phyloP scores from a whole-genome alignment of 768 basidiomycete species.

The Gymnopilus dilepis region DNA sequence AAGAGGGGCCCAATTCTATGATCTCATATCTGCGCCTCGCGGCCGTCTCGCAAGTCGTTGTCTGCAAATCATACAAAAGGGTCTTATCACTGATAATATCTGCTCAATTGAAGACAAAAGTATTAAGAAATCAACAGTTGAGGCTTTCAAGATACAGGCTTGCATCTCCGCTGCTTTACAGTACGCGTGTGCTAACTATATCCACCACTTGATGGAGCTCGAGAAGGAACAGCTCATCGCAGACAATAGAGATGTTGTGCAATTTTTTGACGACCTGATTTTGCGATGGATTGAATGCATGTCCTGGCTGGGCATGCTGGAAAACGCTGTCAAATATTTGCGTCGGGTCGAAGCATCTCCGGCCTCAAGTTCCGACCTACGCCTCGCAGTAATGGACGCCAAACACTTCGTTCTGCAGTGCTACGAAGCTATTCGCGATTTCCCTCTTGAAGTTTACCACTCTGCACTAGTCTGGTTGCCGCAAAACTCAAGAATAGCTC shows the following conservation, averaged over 20 bases:
- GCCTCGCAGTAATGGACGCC: background rate
- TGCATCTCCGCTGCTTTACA: slow-evolving; percentile 16
- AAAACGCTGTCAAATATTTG: background rate
- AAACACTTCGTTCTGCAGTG: too few relatives aligned
- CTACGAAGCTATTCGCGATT: too few relatives aligned
- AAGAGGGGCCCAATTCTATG: slow-evolving; percentile 27
- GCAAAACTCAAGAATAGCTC: slow-evolving; percentile 25
- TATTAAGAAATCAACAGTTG: slow-evolving; percentile 20
- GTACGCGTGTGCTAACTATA: slow-evolving; percentile 32
- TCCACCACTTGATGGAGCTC: background rate
- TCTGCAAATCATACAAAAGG: slow-evolving; percentile 27
- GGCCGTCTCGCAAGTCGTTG: slow-evolving; percentile 9
- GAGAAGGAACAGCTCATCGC: background rate
- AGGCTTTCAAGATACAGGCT: background rate
- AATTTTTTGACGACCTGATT: background rate
- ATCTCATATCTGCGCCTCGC: background rate
- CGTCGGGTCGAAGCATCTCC: background rate
- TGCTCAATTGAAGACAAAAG: slow-evolving; percentile 32
- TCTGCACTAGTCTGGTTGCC: slow-evolving; percentile 26
- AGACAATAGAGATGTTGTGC: background rate
- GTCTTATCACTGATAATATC: slow-evolving; percentile 29
- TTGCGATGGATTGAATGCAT: background rate
- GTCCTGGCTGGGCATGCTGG: background rate
- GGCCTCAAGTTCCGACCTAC: background rate
- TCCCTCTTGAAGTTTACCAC: background rate